phyloP scores from a whole-genome alignment of 73 alveolate genomes.

The Uronychia setigera region DNA sequence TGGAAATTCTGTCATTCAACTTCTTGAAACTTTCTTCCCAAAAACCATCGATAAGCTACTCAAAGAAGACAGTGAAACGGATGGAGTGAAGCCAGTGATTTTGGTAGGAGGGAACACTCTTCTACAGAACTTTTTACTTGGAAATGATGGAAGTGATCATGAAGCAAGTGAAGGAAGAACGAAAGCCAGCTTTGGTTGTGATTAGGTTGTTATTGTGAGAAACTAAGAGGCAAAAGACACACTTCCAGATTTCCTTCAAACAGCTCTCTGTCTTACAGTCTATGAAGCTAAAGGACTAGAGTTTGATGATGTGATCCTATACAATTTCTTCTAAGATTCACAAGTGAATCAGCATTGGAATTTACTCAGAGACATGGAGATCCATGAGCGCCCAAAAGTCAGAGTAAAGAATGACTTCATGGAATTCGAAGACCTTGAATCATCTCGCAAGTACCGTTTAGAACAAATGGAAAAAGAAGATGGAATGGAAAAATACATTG shows the following conservation, averaged over 20 bases:
- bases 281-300: constrained; percentile 89
- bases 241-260: constrained; percentile 61
- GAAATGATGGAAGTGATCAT: constrained; percentile 40
- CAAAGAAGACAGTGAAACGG: constrained; percentile 72
- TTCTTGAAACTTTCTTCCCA: constrained; percentile 84
- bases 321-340: constrained; percentile 77
- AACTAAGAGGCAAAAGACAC: constrained; percentile 69
- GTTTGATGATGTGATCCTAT: constrained; percentile 83
- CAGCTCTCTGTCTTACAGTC: constrained; percentile 77
- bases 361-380: constrained; percentile 34
- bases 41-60: constrained; percentile 75
- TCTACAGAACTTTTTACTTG: constrained; percentile 44
- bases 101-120: constrained; percentile 2
- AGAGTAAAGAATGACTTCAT: neutral
- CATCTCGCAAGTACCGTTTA: neutral
- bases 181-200: constrained; percentile 75
- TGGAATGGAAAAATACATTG: neutral
- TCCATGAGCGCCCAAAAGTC: neutral
- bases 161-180: constrained; percentile 16
- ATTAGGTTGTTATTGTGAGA: constrained; percentile 77
- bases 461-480: constrained; percentile 11
- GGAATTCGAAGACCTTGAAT: neutral
- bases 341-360: constrained; percentile 54
- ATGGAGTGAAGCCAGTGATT: constrained; percentile 81
- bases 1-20: constrained; percentile 76